Evolutionary conservation across 2,329 filamentous ascomycete species (phyloP).

Genomic region (Pyrenophora tritici-repentis): DNA sequence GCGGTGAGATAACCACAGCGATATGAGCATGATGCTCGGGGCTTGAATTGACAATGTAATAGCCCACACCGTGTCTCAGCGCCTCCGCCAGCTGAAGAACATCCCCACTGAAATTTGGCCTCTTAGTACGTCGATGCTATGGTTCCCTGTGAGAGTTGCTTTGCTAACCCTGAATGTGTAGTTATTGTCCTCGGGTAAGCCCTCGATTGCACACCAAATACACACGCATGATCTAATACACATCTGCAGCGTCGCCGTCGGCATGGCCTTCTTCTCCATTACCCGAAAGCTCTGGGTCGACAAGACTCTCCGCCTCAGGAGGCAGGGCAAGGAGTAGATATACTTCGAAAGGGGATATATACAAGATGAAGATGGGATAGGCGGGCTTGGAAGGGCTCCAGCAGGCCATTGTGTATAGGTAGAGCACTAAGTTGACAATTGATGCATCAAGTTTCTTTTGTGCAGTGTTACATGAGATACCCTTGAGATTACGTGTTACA

Average conservation of each 20-base stretch:
- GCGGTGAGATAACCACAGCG: constrained; percentile 56
- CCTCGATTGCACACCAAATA: neutral
- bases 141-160: neutral
- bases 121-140: constrained; percentile 69
- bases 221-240: constrained; percentile 26
- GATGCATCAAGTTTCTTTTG: constrained; percentile 33
- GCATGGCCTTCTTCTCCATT: constrained; percentile 81
- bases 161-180: constrained; percentile 47
- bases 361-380: constrained; percentile 6
- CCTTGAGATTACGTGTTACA: neutral
- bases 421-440: constrained; percentile 25
- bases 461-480: constrained; percentile 8
- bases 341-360: neutral
- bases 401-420: constrained; percentile 34
- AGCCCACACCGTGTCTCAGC: constrained; percentile 98
- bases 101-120: constrained; percentile 94
- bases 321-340: constrained; percentile 58
- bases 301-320: constrained; percentile 86
- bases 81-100: constrained; percentile 84
- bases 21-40: constrained; percentile 3
- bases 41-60: constrained; percentile 27
- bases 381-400: constrained; percentile 16
- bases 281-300: constrained; percentile 82
- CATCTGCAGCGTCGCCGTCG: constrained; percentile 64
- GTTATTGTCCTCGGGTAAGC: constrained; percentile 85